phyloP scores from a whole-genome alignment of 192 early-diverging fungal genomes.

The Rhizoclosmatium globosum region DNA sequence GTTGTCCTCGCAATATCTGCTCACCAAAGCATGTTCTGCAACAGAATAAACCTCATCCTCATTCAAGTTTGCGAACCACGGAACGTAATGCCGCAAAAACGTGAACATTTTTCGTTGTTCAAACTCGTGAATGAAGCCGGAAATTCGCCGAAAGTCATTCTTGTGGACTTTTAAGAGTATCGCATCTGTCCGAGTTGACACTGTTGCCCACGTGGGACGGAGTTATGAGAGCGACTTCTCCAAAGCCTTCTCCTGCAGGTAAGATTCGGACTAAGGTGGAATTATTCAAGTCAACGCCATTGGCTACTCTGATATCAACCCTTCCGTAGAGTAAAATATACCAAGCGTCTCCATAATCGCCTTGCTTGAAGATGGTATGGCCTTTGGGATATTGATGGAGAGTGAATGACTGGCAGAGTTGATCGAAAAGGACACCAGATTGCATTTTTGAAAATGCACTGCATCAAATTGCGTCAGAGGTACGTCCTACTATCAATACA shows the following conservation, averaged over 20 bases:
- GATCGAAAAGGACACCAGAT: constrained; percentile 22
- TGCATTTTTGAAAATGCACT: constrained; percentile 17
- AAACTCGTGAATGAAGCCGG: constrained; percentile 13
- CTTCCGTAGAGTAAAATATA: constrained; percentile 24
- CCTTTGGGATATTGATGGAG: not conserved
- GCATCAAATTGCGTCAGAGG: not conserved
- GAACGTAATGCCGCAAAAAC: constrained; percentile 22
- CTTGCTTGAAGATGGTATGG: not conserved
- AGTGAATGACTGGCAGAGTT: constrained; percentile 16
- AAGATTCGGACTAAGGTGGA: not conserved
- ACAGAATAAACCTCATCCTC: not conserved
- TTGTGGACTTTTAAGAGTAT: constrained; percentile 12
- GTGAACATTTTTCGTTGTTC: constrained; percentile 9
- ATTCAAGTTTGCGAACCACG: constrained; percentile 5
- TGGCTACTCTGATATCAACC: constrained; percentile 14
- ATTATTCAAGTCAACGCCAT: not conserved
- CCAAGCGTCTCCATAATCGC: constrained; percentile 32
- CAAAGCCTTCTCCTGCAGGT: constrained; percentile 9
- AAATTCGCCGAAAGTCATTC: constrained; percentile 6
- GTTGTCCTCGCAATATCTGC: too few species aligned
- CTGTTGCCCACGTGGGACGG: constrained; percentile 8
- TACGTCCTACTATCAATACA: not conserved
- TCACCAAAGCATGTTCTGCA: not conserved
- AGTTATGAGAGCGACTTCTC: constrained; percentile 19
- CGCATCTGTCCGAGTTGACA: not conserved